Conservation (phyloP, 2,329 filamentous ascomycete genomes). For the Aspergillus puulaauensis region DNA sequence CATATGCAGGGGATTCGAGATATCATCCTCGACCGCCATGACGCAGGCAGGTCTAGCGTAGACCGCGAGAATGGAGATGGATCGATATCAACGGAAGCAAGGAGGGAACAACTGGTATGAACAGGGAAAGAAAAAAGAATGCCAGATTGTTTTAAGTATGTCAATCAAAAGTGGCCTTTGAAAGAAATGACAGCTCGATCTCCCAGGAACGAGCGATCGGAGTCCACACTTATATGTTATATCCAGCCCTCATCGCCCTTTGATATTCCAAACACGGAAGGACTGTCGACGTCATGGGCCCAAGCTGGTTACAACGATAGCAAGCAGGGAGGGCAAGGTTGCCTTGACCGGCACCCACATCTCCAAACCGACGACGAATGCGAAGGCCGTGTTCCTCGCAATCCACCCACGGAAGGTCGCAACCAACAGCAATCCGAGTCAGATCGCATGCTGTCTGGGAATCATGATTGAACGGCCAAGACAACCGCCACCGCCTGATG, state of each 20-base stretch:
- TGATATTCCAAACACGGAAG: not conserved
- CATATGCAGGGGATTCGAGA: not conserved
- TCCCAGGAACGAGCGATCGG: not conserved
- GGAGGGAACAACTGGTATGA: not conserved
- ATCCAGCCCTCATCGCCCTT: not conserved
- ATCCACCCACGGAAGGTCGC: not conserved
- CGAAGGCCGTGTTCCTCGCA: not conserved
- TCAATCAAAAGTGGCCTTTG: not conserved
- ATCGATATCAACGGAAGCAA: not conserved
- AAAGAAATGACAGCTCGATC: not conserved
- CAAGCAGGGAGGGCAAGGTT: not conserved
- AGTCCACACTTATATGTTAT: slow-evolving; percentile 3
- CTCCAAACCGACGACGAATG: not conserved
- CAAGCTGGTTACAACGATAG: not conserved
- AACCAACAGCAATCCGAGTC: not conserved
- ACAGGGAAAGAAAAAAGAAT: not conserved
- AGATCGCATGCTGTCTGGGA: not conserved
- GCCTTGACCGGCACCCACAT: not conserved
- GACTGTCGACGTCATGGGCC: not conserved
- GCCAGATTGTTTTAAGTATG: not conserved
- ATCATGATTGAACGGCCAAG: slow-evolving; percentile 1
- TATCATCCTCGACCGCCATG: slow-evolving; percentile 2
- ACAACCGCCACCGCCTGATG: not conserved
- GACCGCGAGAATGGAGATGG: not conserved
- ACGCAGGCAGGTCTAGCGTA: not conserved